Conservation (phyloP, 208 protist genomes). For the Crithidia expoeki region DNA sequence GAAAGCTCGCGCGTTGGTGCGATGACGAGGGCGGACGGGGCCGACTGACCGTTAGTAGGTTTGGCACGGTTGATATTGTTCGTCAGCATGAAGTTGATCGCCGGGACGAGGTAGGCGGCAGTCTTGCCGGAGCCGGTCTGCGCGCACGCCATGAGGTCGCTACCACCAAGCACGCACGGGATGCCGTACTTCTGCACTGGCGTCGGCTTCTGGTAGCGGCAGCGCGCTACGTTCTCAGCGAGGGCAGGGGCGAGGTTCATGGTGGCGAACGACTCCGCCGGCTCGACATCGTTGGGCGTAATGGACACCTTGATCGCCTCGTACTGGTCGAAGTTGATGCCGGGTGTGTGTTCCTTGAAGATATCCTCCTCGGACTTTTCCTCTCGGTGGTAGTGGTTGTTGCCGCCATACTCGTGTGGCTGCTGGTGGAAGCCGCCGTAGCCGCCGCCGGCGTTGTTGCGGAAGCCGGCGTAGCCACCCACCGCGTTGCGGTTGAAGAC, state of each 20-base stretch:
- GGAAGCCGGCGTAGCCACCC: conserved; percentile 29
- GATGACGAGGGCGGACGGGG: conserved; percentile 94
- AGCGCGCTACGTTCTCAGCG: conserved; percentile 93
- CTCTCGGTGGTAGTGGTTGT: conserved; percentile 78
- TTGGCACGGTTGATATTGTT: conserved; percentile 68
- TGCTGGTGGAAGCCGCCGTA: conserved; percentile 16
- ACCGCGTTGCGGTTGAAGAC: conserved; percentile 21
- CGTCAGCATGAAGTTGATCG: conserved; percentile 91
- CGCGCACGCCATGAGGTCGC: conserved; percentile 99
- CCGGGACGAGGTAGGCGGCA: conserved; percentile 98
- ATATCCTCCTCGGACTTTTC: conserved; percentile 91
- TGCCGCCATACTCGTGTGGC: conserved; percentile 36
- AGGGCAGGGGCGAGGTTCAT: conserved; percentile 91
- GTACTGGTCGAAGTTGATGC: conserved; percentile 94
- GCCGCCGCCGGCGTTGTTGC: conserved; percentile 21
- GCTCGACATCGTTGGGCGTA: conserved; percentile 83
- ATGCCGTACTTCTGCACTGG: conserved; percentile 99
- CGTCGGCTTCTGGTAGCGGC: conserved; percentile 97
- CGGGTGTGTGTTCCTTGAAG: conserved; percentile 91
- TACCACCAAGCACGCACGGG: conserved; percentile 91
- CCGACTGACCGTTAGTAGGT: conserved; percentile 58
- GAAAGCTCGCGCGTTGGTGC: conserved; percentile 98
- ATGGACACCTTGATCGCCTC: conserved; percentile 87
- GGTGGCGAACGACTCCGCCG: conserved; percentile 78
- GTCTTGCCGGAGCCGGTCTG: conserved; percentile 99